These are phyloP conservation scores for Closterium sp. DNA, from an alignment of 139 green algal genomes.

Conservation along the genomic window DNA sequence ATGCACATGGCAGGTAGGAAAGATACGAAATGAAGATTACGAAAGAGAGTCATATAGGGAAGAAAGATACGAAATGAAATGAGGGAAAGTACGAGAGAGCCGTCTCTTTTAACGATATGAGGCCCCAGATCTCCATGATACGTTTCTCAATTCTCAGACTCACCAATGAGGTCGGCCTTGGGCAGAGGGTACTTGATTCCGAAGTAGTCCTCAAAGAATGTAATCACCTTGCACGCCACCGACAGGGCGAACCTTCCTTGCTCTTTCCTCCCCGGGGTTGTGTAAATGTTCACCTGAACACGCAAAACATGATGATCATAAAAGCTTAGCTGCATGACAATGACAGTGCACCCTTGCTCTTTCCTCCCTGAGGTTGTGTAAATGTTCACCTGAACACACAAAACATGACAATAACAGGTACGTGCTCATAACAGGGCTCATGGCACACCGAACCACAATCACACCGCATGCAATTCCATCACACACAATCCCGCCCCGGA, in stretches of 20 bases:
- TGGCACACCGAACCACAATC: background rate
- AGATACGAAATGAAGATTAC: background rate
- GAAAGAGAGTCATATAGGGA: background rate
- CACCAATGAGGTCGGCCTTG: slow-evolving; percentile 79
- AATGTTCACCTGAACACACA: slow-evolving; percentile 19
- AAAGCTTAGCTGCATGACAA: background rate
- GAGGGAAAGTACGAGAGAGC: background rate
- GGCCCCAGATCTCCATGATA: too few species aligned
- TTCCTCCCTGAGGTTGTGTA: slow-evolving; percentile 43
- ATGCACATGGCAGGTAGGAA: background rate
- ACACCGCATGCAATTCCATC: too few species aligned
- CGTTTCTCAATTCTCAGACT: too few species aligned
- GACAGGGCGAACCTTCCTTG: slow-evolving; percentile 49
- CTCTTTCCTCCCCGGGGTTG: slow-evolving; percentile 39
- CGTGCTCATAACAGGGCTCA: slow-evolving; percentile 75
- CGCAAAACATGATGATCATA: background rate
- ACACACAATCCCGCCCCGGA: too few species aligned
- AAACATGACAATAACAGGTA: slow-evolving; percentile 67
- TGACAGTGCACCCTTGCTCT: slow-evolving; percentile 47
- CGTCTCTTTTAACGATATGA: too few species aligned
- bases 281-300: slow-evolving; percentile 40
- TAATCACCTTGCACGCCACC: slow-evolving; percentile 30
- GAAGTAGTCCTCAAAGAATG: slow-evolving; percentile 54
- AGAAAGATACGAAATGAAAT: background rate
- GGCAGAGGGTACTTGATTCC: slow-evolving; percentile 68